Evolutionary conservation across 768 basidiomycete species (phyloP), one percentile per base, ranked within the genome.

Genomic region (Boletus subparvulus): DNA sequence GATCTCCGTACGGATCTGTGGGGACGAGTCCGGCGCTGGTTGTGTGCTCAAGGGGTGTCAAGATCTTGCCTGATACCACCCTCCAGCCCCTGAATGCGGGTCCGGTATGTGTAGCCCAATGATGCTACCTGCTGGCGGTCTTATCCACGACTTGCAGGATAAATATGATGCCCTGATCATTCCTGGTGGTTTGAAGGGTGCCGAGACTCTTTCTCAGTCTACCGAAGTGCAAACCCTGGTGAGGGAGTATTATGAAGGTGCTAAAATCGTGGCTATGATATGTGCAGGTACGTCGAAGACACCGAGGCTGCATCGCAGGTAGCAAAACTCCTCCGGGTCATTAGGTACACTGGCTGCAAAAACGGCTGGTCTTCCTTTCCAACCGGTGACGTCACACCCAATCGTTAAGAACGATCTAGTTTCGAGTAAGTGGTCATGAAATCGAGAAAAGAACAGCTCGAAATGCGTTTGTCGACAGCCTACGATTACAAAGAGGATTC

Each of bases 121-220:
- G 16, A 30, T 19, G 13, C n/a, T 21, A 10, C 45, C 19, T 14
- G n/a, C 16, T 11, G 40, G 33, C 14, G 17, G 48, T 35, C 36
- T 55, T 19, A 21, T 24, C 41, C 16, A 39, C 16, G 47, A 47
- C 46, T 9, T 17, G 49, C 57, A 90, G 88, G 84, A 83, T 42
- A 74, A 75, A 49, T 90, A 81, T 57, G 88, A 92, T 61, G 80
- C 82, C 1, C 63, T 93, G 13, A 76, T 93, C 42, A 80, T 93
- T 41, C 91, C 91, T 0, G 91, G 91, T 2, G 91, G 91, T 6
- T 81, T 88, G 8, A 83, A 84, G 67, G 91, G 91, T 12, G 88
- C 91, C 0, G 83, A 87, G 49, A 88, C 85, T 0, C 83, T 93
- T 42, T 83, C 90, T 1, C 74, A 75, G 32, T 83, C 78, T 50